phyloP scores from a whole-genome alignment of 306 rosid genomes.

The Mimosa bimucronata region DNA sequence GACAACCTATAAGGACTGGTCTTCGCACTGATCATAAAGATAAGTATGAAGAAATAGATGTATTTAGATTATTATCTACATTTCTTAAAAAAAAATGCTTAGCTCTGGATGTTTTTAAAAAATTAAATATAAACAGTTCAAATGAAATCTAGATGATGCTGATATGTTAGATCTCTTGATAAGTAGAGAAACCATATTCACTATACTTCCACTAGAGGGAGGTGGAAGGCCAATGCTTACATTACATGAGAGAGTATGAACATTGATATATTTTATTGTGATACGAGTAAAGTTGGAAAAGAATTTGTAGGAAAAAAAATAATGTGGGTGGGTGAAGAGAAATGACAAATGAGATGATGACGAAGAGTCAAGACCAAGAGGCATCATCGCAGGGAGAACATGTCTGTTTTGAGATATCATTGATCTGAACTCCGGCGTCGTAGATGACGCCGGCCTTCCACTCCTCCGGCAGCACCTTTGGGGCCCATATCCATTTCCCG shows the following conservation, averaged over 20 bases:
- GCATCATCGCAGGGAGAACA: conserved; percentile 63
- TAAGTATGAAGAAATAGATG: too few relatives aligned
- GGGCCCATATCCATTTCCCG: conserved; percentile 77
- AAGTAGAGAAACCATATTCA: too few relatives aligned
- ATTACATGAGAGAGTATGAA: not conserved
- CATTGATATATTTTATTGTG: not conserved
- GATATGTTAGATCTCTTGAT: too few relatives aligned
- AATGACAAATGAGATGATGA: too few relatives aligned
- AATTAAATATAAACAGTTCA: too few relatives aligned
- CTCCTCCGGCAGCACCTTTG: conserved; percentile 71
- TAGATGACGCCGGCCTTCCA: conserved; percentile 65
- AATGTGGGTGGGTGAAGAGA: not conserved
- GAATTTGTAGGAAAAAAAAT: not conserved
- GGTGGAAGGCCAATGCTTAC: not conserved
- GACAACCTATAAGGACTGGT: too few relatives aligned
- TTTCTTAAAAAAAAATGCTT: too few relatives aligned
- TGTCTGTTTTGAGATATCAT: conserved; percentile 73
- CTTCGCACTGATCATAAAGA: too few relatives aligned
- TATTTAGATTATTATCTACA: too few relatives aligned
- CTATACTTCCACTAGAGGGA: too few relatives aligned
- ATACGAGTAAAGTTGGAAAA: not conserved
- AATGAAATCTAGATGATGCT: too few relatives aligned
- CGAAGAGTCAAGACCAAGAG: conserved; percentile 48
- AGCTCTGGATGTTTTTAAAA: too few relatives aligned
- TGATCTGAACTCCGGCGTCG: conserved; percentile 70